Base-by-base conservation (phyloP, 192 early-diverging fungal genomes). In the Hyaloraphidium curvatum region DNA sequence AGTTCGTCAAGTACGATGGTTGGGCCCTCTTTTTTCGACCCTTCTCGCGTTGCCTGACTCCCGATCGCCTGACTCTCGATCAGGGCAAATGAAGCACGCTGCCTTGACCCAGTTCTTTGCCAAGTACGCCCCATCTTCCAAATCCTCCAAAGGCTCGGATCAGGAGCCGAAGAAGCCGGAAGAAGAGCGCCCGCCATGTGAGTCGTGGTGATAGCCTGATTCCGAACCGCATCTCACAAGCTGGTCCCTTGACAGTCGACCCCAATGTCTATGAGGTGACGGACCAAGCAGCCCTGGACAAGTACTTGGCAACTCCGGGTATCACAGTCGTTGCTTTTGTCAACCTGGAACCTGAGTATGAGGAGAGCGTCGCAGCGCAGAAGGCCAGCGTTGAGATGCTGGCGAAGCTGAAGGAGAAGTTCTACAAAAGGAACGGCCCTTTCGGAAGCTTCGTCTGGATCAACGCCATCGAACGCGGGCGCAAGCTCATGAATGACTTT, bases 401-500 rank as follows among this genome's bases (percentile, higher is more conserved):
- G 43, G 4, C 14, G 43, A 48, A 48, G 19, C 19, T 7, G 4
- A 48, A 48, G 25, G 11, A 11, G 14, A 25, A 9, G 25, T 25
- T 48, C 7, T 7, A 25, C 19, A 7, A 14, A 5, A 5, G 25
- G 43, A 48, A 48, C 19, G 14, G 17, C 7, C 43, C 23, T 4
- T 48, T 48, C 43, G 25, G 19, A 14, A 22, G 17, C 43, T 48
- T 48, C 25, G 43, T 48, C 19, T 48, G 43, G 43, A 55, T 55
- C 16, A 55, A 55, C 14, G 51, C 40, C 28, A 28, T 55, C 28
- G 39, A 55, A 40, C 54, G 19, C 11, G 54, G 54, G 22, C 39
- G 35, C 13, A 55, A 55, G 35, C 30, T 55, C 16, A 55, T 55
- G 26, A 30, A 55, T 23, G 54, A 55, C 51, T 55, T 55, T n/a